A percentile compares a stretch with the other conserved stretches of the same genome.
phyloP scores from a whole-genome alignment of 148 eudicot species.

The Persicaria tinctoria region DNA sequence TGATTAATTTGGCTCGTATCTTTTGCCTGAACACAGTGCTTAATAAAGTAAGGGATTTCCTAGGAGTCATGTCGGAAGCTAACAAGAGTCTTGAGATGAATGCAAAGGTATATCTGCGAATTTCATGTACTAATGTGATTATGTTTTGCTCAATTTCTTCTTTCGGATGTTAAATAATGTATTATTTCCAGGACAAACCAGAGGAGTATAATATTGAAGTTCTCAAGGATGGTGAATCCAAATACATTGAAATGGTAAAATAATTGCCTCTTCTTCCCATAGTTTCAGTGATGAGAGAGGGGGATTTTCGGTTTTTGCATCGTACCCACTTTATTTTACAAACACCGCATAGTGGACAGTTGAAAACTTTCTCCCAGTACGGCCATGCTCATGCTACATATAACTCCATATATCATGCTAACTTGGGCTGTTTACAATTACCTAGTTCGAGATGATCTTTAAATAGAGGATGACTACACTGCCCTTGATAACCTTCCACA shows the following conservation, averaged over 20 bases:
- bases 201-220: slow-evolving; percentile 64
- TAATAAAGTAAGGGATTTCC: slow-evolving; percentile 60
- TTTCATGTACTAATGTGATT: background rate
- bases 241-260: slow-evolving; percentile 81
- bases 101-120: slow-evolving; percentile 43
- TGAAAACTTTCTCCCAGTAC: too few relatives aligned
- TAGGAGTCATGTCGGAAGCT: slow-evolving; percentile 71
- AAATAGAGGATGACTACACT: background rate
- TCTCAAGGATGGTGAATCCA: slow-evolving; percentile 65
- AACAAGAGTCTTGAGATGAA: slow-evolving; percentile 55
- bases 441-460: background rate
- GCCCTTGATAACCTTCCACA: background rate
- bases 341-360: too few relatives aligned
- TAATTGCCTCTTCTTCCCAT: background rate
- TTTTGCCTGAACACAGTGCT: slow-evolving; percentile 39
- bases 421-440: background rate
- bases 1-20: background rate
- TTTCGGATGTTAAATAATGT: background rate
- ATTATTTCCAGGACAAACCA: slow-evolving; percentile 43
- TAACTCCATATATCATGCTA: too few relatives aligned
- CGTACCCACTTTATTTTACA: background rate
- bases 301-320: background rate
- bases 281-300: background rate
- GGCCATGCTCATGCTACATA: background rate
- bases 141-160: background rate